A percentile compares a stretch with the other conserved stretches of the same genome.
Evolutionary conservation across 345 rosid genomes (phyloP).

Genomic region (Moricandia arvensis): DNA sequence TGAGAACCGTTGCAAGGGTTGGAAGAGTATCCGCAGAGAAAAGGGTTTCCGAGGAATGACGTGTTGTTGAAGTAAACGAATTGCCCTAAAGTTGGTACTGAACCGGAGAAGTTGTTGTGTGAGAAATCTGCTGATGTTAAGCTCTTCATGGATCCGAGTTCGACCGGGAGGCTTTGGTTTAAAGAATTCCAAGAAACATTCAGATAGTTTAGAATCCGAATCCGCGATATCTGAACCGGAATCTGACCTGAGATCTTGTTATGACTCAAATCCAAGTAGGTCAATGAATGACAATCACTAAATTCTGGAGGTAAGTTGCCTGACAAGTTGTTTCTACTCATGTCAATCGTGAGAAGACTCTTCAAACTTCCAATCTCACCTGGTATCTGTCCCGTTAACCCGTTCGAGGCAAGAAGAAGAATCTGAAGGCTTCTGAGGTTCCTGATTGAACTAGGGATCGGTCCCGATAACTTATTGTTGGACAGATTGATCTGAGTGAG

Average conservation of each 20-base stretch:
- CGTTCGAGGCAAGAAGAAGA: constrained; percentile 60
- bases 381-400: constrained; percentile 64
- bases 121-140: constrained; percentile 84
- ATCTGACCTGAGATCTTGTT: constrained; percentile 63
- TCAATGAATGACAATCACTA: constrained; percentile 50
- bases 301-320: constrained; percentile 66
- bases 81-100: constrained; percentile 74
- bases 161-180: constrained; percentile 55
- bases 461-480: constrained; percentile 66
- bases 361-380: constrained; percentile 57
- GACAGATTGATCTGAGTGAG: constrained; percentile 70
- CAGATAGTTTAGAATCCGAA: constrained; percentile 67
- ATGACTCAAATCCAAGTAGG: constrained; percentile 63
- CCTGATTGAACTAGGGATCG: constrained; percentile 61
- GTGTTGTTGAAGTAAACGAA: constrained; percentile 76
- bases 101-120: constrained; percentile 75
- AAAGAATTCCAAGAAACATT: constrained; percentile 78
- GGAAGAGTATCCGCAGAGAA: constrained; percentile 68
- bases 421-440: constrained; percentile 68
- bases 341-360: constrained; percentile 54
- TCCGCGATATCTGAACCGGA: constrained; percentile 50
- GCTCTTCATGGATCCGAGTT: constrained; percentile 74
- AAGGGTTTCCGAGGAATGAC: constrained; percentile 75
- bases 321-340: constrained; percentile 72
- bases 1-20: constrained; percentile 57